These are phyloP conservation scores for Asterophora lycoperdoides DNA, from an alignment of 768 basidiomycete species.

Conservation along the genomic window DNA sequence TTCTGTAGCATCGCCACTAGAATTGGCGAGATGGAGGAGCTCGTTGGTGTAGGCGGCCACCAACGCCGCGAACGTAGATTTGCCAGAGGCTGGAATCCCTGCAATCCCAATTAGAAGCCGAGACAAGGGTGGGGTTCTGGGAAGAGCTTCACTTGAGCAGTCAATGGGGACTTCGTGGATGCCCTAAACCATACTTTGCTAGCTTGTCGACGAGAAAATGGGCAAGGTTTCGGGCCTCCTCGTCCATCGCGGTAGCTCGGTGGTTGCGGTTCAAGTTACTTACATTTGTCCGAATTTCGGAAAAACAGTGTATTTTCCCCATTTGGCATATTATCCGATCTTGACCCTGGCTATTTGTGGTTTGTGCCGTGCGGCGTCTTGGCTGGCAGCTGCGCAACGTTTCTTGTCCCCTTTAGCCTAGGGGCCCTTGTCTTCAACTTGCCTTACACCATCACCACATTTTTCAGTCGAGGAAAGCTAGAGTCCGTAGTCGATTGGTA, in stretches of 20 bases:
- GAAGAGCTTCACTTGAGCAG: constrained; percentile 5
- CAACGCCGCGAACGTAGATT: constrained; percentile 68
- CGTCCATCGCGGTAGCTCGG: constrained; percentile 31
- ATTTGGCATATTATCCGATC: too few species aligned
- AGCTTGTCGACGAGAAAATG: constrained; percentile 33
- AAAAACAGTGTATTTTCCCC: too few species aligned
- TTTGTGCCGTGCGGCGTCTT: constrained; percentile 2
- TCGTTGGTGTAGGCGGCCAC: constrained; percentile 53
- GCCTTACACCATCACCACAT: neutral
- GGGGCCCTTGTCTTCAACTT: too few species aligned
- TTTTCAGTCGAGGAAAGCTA: too few species aligned
- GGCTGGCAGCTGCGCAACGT: constrained; percentile 7
- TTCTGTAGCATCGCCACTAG: constrained; percentile 8
- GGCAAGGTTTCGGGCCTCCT: constrained; percentile 36
- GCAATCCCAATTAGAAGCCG: constrained; percentile 71
- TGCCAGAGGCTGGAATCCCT: constrained; percentile 84
- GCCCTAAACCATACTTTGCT: constrained; percentile 29
- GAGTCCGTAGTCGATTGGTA: too few species aligned
- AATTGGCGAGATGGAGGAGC: constrained; percentile 22
- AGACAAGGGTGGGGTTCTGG: constrained; percentile 30
- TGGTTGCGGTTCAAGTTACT: neutral
- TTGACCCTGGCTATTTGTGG: constrained; percentile 1
- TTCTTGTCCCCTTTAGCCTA: neutral
- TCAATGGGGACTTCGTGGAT: neutral
- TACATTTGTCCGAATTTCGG: neutral